Conservation (phyloP, 2,329 filamentous ascomycete species). For the Microdochium bolleyi region DNA sequence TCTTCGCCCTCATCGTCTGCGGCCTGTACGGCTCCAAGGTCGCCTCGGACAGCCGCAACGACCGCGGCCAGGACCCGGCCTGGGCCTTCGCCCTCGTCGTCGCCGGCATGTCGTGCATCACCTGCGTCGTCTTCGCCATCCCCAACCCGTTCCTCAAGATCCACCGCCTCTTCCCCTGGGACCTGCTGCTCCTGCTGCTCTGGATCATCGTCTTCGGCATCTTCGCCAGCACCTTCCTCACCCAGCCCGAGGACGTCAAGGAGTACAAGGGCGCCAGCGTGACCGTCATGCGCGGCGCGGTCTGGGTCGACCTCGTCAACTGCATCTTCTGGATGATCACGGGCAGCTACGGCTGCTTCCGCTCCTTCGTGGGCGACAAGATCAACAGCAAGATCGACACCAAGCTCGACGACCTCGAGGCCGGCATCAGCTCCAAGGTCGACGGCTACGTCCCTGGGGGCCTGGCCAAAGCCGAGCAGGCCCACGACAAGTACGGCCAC, state of each 20-base stretch:
- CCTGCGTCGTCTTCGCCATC: conserved; percentile 32
- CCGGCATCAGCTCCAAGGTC: conserved; percentile 6
- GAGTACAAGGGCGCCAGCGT: conserved; percentile 35
- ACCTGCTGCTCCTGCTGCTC: conserved; percentile 30
- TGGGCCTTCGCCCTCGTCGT: conserved; percentile 60
- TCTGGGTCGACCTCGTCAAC: conserved; percentile 65
- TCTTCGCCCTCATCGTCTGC: conserved; percentile 59
- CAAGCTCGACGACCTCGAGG: conserved; percentile 11
- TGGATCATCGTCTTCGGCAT: conserved; percentile 66
- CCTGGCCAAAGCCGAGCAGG: background rate
- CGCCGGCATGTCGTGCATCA: conserved; percentile 44
- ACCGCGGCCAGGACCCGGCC: conserved; percentile 37
- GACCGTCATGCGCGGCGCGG: conserved; percentile 57
- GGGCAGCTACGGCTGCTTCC: conserved; percentile 29
- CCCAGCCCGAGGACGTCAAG: conserved; percentile 45
- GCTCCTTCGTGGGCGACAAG: conserved; percentile 32
- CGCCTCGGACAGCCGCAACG: conserved; percentile 27
- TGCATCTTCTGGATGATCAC: conserved; percentile 56
- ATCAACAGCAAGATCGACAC: conserved; percentile 23
- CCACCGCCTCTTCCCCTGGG: conserved; percentile 36
- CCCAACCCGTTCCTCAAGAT: conserved; percentile 23
- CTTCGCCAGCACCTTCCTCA: conserved; percentile 64
- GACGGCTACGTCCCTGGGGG: conserved; percentile 2
- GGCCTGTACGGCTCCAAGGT: conserved; percentile 62
- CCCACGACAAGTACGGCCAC: background rate